Conservation (phyloP, 768 basidiomycete genomes). For the Nidularia pulvinata region DNA sequence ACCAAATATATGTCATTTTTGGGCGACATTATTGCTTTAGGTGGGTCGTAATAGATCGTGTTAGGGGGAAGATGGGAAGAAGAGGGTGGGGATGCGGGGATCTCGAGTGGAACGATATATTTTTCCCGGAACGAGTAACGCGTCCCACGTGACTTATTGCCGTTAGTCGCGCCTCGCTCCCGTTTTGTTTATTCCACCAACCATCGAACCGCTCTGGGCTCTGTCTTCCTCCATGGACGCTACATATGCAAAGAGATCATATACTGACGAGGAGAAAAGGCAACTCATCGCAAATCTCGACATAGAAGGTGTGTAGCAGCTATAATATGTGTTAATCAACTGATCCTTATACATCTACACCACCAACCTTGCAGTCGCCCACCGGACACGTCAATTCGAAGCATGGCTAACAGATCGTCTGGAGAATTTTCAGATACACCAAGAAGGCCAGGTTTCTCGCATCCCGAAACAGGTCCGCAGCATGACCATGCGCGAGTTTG, state of each 20-base stretch:
- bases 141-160: constrained; percentile 35
- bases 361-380: constrained; percentile 49
- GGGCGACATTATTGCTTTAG: constrained; percentile 19
- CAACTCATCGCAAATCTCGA: constrained; percentile 79
- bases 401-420: constrained; percentile 75
- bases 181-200: constrained; percentile 7
- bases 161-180: constrained; percentile 10
- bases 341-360: neutral
- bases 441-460: constrained; percentile 71
- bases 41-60: too few relatives aligned
- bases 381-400: constrained; percentile 73
- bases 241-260: constrained; percentile 26
- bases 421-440: constrained; percentile 73
- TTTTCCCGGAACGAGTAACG: constrained; percentile 15
- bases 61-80: neutral
- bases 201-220: constrained; percentile 3
- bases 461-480: constrained; percentile 75
- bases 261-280: constrained; percentile 68
- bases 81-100: neutral
- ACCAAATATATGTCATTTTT: constrained; percentile 79
- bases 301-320: constrained; percentile 66
- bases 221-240: constrained; percentile 22
- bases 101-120: constrained; percentile 19
- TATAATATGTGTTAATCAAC: neutral
- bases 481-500: constrained; percentile 78